Evolutionary conservation across 768 basidiomycete species (phyloP).

Genomic region (Calocybe gangraenosa): DNA sequence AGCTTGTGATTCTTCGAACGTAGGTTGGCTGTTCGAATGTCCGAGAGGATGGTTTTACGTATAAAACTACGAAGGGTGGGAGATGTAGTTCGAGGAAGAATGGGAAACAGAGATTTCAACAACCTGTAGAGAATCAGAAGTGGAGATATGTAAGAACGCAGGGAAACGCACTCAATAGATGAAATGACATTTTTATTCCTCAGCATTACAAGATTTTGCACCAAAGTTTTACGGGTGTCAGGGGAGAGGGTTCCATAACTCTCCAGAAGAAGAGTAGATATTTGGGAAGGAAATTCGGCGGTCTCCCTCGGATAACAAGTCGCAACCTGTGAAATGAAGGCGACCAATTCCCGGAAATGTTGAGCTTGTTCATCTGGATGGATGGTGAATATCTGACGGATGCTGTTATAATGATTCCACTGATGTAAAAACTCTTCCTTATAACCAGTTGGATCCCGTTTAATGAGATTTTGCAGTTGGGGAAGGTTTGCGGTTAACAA

Average conservation of each 20-base stretch:
- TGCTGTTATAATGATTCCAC: slow-evolving; percentile 92
- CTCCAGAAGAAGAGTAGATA: slow-evolving; percentile 75
- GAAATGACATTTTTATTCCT: slow-evolving; percentile 90
- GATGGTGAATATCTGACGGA: slow-evolving; percentile 78
- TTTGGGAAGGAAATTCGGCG: slow-evolving; percentile 74
- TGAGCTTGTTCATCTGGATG: slow-evolving; percentile 83
- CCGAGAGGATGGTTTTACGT: slow-evolving; percentile 89
- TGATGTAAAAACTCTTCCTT: slow-evolving; percentile 95
- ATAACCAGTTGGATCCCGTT: slow-evolving; percentile 86
- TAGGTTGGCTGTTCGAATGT: slow-evolving; percentile 87
- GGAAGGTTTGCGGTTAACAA: slow-evolving; percentile 88
- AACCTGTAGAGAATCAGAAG: slow-evolving; percentile 46
- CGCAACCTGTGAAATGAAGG: slow-evolving; percentile 82
- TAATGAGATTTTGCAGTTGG: slow-evolving; percentile 95
- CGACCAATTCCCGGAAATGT: slow-evolving; percentile 82
- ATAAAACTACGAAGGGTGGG: slow-evolving; percentile 80
- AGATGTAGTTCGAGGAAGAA: slow-evolving; percentile 92
- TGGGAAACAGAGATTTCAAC: slow-evolving; percentile 86
- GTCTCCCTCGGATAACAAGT: slow-evolving; percentile 94
- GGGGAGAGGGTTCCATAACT: slow-evolving; percentile 70
- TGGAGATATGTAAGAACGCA: slow-evolving; percentile 1
- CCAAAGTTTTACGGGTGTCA: slow-evolving; percentile 79
- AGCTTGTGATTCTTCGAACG: slow-evolving; percentile 92
- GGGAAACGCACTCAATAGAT: slow-evolving; percentile 75
- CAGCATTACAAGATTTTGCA: slow-evolving; percentile 91